phyloP scores from a whole-genome alignment of 1,139 yeast genomes.

The Nematodospora anomalae region DNA sequence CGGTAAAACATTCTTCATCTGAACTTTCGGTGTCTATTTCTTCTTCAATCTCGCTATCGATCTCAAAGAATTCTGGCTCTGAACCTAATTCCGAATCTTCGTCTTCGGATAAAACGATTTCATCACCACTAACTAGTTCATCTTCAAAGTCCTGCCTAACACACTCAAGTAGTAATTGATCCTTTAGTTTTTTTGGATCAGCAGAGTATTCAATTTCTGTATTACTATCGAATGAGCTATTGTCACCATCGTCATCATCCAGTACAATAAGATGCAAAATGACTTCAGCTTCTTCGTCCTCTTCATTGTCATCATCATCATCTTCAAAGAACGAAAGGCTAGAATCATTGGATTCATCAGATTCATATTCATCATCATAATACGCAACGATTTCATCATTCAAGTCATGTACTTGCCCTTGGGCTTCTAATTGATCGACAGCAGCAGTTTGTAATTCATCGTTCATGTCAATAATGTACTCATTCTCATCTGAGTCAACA shows the following conservation, averaged over 20 bases:
- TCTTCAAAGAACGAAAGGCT: background rate
- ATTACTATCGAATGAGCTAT: background rate
- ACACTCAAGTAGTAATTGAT: slow-evolving; percentile 39
- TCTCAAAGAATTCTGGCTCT: slow-evolving; percentile 36
- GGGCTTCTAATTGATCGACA: slow-evolving; percentile 34
- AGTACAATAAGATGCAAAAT: background rate
- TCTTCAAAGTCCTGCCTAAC: slow-evolving; percentile 44
- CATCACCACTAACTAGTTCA: slow-evolving; percentile 33
- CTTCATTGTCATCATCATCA: slow-evolving; percentile 12
- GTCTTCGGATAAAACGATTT: slow-evolving; percentile 25
- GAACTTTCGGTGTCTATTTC: slow-evolving; percentile 23
- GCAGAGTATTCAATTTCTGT: slow-evolving; percentile 25
- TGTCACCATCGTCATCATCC: slow-evolving; percentile 15
- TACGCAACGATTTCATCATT: slow-evolving; percentile 42
- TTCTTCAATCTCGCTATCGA: slow-evolving; percentile 24
- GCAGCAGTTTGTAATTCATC: slow-evolving; percentile 40
- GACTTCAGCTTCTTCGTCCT: slow-evolving; percentile 17
- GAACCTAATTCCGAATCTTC: slow-evolving; percentile 31
- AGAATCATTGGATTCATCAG: slow-evolving; percentile 8
- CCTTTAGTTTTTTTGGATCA: slow-evolving; percentile 33
- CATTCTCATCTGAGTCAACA: slow-evolving; percentile 18
- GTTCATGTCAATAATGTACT: slow-evolving; percentile 32
- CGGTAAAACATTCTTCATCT: slow-evolving; percentile 44
- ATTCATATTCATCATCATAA: slow-evolving; percentile 30
- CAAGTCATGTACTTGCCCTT: slow-evolving; percentile 38